Evolutionary conservation across 2,329 filamentous ascomycete genomes (phyloP), one percentile per base, ranked within the genome.

Genomic region (Cordyceps tenuipes): DNA sequence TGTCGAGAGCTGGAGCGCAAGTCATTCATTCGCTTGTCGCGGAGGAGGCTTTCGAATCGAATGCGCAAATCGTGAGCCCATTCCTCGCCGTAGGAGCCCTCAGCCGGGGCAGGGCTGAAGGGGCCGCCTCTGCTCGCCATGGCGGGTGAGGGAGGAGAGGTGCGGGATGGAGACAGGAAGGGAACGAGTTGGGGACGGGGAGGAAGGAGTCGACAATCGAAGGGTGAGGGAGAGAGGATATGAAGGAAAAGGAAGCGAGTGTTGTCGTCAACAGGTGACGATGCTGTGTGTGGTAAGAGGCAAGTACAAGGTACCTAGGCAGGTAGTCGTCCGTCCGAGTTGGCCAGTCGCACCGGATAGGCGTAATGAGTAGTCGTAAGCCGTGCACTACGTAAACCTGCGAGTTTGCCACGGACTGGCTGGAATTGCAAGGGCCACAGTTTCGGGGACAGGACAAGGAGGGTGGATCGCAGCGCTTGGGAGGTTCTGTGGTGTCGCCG

Each of bases 21-120:
- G 64, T 92, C 89, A 71, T 90, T 92, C 79, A 96, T 85, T 72
- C 91, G 85, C 78, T 90, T 92, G 61, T 89, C 91, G 72, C 90
- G 88, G 69, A 97, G 81, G 62, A 96, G 78, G 64, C 91, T 88
- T 71, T 96, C 90, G 73, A 97, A 97, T 69, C 91, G 88, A 68
- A 88, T 78, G 56, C 89, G 87, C 68, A 97, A 78, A 62, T 91
- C 89, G 68, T 84, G 82, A 29, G 91, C 90, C 85, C 87, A 90
- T 68, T 83, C 81, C 69, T 91, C 88, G 69, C 87, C 87, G 67
- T 84, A 82, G 7, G 79, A 76, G 44, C 68, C 72, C 63, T 68
- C 66, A 49, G 50, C 64, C 41, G 66, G 65, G 60, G 65, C 66
- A 48, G 70, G 65, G 64, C 67, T 66, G 64, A 68, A 68, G 61